These are phyloP conservation scores for Puccinia novopanici DNA, from an alignment of 1,284 basidiomycete genomes.

Conservation along the genomic window DNA sequence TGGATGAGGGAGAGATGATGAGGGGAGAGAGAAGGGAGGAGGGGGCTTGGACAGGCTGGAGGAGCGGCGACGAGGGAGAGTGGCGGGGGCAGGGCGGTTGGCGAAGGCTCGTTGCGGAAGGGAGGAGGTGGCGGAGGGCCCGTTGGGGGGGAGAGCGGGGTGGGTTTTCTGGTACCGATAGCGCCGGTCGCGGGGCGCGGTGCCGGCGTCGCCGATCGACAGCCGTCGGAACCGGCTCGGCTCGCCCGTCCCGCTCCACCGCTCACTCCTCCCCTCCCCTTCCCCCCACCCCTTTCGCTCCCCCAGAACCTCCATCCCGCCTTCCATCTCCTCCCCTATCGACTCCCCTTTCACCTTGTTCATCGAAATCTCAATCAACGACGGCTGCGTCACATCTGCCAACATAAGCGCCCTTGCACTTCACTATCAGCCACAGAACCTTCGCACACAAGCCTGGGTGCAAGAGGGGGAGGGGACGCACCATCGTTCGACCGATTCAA, in stretches of 20 bases:
- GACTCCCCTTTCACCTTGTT: neutral
- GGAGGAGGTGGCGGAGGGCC: neutral
- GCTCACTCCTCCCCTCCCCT: neutral
- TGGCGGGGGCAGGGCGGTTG: neutral
- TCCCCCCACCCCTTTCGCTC: neutral
- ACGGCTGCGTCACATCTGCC: conserved; percentile 14
- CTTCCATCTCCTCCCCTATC: neutral
- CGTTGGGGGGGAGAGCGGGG: neutral
- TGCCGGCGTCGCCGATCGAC: conserved; percentile 15
- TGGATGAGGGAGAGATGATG: neutral
- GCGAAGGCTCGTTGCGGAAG: neutral
- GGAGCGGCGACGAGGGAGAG: neutral
- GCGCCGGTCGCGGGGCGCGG: conserved; percentile 13
- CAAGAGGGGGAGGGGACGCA: conserved; percentile 11
- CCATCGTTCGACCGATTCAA: conserved; percentile 11
- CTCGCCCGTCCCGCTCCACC: neutral
- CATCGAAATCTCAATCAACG: conserved; percentile 29
- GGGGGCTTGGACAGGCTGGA: too few species aligned
- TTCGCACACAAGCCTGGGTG: neutral
- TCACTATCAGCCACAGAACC: too few species aligned
- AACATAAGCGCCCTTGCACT: neutral
- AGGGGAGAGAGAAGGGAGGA: neutral
- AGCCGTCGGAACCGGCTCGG: conserved; percentile 19
- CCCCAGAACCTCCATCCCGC: too few species aligned
- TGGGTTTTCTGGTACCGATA: conserved; percentile 33